Evolutionary conservation across 805 yeast genomes (phyloP).

Genomic region (Komagataella ulmi): DNA sequence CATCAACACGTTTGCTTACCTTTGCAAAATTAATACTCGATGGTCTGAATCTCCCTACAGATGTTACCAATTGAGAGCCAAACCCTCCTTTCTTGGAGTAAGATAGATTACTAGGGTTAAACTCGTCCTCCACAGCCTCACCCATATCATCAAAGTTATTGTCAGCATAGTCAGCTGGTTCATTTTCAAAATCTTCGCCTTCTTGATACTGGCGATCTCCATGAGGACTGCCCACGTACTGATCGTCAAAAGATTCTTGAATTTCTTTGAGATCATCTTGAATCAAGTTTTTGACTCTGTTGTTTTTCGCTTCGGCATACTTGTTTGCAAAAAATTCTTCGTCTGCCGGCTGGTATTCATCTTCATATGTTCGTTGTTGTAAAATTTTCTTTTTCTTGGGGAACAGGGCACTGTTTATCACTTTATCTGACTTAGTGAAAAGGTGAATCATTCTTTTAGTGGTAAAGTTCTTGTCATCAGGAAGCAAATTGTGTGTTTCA

Average conservation of each 20-base stretch:
- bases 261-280: slow-evolving; percentile 10
- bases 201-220: slow-evolving; percentile 24
- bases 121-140: slow-evolving; percentile 2
- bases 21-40: slow-evolving; percentile 27
- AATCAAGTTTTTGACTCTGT: slow-evolving; percentile 4
- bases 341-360: slow-evolving; percentile 27
- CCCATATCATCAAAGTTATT: slow-evolving; percentile 6
- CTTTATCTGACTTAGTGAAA: slow-evolving; percentile 27
- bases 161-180: slow-evolving; percentile 13
- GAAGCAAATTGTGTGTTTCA: slow-evolving; percentile 19
- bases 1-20: slow-evolving; percentile 34
- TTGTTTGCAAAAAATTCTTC: slow-evolving; percentile 38
- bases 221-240: slow-evolving; percentile 2
- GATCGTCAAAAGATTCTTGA: slow-evolving; percentile 10
- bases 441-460: slow-evolving; percentile 32
- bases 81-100: slow-evolving; percentile 1
- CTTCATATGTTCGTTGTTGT: slow-evolving; percentile 4
- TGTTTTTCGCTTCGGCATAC: slow-evolving; percentile 20
- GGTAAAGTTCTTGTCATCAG: slow-evolving; percentile 37
- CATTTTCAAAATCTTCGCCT: slow-evolving; percentile 20
- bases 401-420: slow-evolving; percentile 14
- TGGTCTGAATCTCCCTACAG: slow-evolving; percentile 10
- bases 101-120: neutral
- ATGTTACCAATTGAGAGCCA: slow-evolving; percentile 9
- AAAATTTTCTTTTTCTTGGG: slow-evolving; percentile 8